These are phyloP conservation scores for Lasiodiplodia sp. DNA, from an alignment of 2,329 filamentous ascomycete genomes.

Conservation along the genomic window DNA sequence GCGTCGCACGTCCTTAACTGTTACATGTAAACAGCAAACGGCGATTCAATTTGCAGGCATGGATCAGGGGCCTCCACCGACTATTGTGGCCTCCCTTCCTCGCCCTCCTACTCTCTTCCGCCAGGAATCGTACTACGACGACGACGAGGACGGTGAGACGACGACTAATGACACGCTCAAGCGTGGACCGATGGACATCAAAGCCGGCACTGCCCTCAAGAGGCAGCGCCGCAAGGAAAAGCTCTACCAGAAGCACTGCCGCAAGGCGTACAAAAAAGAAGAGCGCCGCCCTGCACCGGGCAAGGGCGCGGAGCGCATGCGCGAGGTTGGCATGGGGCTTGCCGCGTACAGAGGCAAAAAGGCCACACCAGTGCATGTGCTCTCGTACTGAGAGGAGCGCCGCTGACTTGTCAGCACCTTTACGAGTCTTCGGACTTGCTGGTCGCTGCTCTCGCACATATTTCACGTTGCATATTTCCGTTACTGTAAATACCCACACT, in stretches of 20 bases:
- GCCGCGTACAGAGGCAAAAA: constrained; percentile 76
- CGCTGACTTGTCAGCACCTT: constrained; percentile 44
- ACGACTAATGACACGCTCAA: constrained; percentile 65
- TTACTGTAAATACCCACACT: constrained; percentile 31
- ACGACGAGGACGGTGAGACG: constrained; percentile 49
- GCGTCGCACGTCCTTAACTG: constrained; percentile 51
- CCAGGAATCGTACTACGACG: constrained; percentile 37
- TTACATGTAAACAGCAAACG: constrained; percentile 33
- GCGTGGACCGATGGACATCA: constrained; percentile 96
- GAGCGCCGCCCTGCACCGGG: constrained; percentile 78
- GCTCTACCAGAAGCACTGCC: constrained; percentile 86
- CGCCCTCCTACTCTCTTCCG: constrained; percentile 67
- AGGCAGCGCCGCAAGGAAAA: constrained; percentile 92
- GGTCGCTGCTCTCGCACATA: constrained; percentile 46
- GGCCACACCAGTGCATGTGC: constrained; percentile 48
- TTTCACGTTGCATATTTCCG: constrained; percentile 26
- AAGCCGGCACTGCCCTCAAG: constrained; percentile 87
- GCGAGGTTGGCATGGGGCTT: constrained; percentile 86
- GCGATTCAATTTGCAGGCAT: constrained; percentile 59
- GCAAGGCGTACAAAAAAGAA: constrained; percentile 72
- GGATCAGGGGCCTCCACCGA: constrained; percentile 70
- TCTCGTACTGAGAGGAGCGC: constrained; percentile 54
- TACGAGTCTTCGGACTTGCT: constrained; percentile 44
- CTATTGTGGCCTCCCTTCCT: constrained; percentile 86
- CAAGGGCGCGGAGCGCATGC: constrained; percentile 91